phyloP scores from a whole-genome alignment of 257 asterid species.

The Lantana camara region DNA sequence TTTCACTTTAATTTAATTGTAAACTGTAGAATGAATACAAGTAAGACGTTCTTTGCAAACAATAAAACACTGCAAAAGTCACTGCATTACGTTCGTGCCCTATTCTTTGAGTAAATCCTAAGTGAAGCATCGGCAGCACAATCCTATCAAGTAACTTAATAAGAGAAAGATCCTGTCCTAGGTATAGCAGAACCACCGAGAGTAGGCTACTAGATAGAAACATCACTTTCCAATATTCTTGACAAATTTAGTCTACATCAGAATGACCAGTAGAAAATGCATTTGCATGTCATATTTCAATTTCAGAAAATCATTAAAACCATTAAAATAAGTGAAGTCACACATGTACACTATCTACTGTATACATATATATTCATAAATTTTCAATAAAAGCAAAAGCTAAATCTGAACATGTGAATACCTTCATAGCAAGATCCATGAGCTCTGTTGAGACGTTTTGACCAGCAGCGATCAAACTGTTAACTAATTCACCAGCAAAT shows the following conservation, averaged over 20 bases:
- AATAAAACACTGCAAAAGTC: background rate
- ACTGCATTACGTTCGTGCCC: background rate
- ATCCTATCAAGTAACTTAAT: background rate
- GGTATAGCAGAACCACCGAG: background rate
- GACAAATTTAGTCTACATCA: no score
- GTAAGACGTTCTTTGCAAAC: background rate
- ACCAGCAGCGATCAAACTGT: constrained; percentile 97
- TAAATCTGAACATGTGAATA: constrained; percentile 26
- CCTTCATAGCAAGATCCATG: constrained; percentile 99
- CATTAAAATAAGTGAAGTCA: background rate
- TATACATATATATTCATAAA: background rate
- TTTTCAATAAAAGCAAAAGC: background rate
- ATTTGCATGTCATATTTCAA: no score
- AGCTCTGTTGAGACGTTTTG: constrained; percentile 81
- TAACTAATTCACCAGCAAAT: constrained; percentile 92
- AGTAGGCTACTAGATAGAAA: background rate
- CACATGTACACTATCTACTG: no score
- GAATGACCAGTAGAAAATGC: no score
- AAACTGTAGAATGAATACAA: background rate
- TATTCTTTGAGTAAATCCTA: background rate
- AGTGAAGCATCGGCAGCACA: background rate
- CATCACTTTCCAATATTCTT: background rate
- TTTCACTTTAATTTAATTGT: background rate
- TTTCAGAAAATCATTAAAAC: background rate
- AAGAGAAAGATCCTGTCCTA: background rate